Evolutionary conservation across 441 rosid species (phyloP).

Genomic region (Macaranga tanarius): DNA sequence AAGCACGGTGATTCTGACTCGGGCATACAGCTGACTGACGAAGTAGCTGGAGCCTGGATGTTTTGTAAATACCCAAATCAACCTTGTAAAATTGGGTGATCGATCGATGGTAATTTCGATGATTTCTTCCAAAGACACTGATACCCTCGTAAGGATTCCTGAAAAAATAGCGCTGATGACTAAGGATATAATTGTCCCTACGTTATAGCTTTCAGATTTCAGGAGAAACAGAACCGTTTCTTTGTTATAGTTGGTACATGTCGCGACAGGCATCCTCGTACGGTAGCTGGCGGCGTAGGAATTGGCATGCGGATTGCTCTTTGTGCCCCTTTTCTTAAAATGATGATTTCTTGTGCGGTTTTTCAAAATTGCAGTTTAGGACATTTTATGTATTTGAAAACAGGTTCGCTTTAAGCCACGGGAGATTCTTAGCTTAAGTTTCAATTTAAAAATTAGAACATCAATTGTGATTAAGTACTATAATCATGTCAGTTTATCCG

Average conservation of each 20-base stretch:
- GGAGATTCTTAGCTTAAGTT: too few species aligned
- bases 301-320: background rate
- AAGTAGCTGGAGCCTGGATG: too few species aligned
- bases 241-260: constrained; percentile 12
- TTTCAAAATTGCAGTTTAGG: too few species aligned
- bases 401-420: too few species aligned
- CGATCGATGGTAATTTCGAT: background rate
- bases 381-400: too few species aligned
- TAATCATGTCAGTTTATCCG: too few species aligned
- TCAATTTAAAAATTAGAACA: too few species aligned
- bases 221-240: background rate
- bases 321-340: background rate
- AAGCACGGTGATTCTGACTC: background rate
- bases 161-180: background rate
- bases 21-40: background rate
- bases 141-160: background rate
- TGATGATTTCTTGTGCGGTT: background rate
- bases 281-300: constrained; percentile 24
- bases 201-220: background rate
- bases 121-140: background rate
- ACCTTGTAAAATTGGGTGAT: background rate
- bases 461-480: too few species aligned
- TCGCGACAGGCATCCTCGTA: constrained; percentile 29
- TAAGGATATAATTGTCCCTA: constrained; percentile 15
- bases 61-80: background rate